Base-by-base conservation (phyloP, 179 eudicot species). In the Nepenthes alata region DNA sequence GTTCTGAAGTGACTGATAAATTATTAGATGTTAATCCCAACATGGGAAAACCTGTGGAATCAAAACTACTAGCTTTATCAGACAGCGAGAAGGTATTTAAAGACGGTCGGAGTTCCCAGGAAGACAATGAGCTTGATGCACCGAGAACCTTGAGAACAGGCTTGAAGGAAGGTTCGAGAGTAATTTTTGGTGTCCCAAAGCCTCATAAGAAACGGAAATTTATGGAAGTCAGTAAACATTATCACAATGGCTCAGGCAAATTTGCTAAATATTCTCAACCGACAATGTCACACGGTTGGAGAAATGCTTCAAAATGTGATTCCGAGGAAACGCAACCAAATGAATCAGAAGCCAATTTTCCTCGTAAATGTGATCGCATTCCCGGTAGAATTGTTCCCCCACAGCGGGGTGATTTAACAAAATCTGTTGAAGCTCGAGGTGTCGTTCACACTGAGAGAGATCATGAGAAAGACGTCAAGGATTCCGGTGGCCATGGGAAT, bases 161-260 rank as follows among this genome's bases (percentile, higher is more conserved):
- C 51, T 71, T 75, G 65, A 95, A 83, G 70, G 95, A 86, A 72
- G 86, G 87, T 12, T 81, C 95, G 35, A 80, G 82, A 72, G 45
- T 41, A 7, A 67, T 89, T 68, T 85, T 91, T 69, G 99, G 99
- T 57, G 86, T 95, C 55, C 97, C 99, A 15, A 91, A 84, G 70
- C 97, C 97, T 51, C 97, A 96, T 36, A 95, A 88, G 83, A 95
- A 79, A 60, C 78, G 79, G 53, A 95, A 91, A 62, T 95, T 94
- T 65, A 84, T 91, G 95, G 95, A 95, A 64, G 99, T 94, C 35
- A 91, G 99, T 80, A 91, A 84, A 76, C 97, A 94, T 68, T 83
- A 73, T 56, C 77, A 67, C 66, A 68, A 67, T 67, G 86, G 82
- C 53, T 62, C 91, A 1, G 72, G 62, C 25, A 86, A 84, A 66